Conservation (phyloP, 495 filamentous ascomycete species). For the Podospora appendiculata region DNA sequence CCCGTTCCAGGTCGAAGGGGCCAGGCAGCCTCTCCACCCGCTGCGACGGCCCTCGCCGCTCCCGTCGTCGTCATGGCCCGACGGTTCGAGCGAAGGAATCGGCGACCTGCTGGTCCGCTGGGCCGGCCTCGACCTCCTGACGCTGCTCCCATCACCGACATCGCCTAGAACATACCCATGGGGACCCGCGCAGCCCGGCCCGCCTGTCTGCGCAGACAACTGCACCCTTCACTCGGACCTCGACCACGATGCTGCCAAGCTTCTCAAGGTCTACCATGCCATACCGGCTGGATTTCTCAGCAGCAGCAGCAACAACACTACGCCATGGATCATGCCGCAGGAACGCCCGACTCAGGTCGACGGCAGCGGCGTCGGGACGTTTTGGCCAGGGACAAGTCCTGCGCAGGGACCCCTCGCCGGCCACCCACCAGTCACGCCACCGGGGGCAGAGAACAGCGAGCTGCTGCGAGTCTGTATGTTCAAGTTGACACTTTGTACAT, state of each 20-base stretch:
- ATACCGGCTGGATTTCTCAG: constrained; percentile 4
- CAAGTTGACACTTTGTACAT: not conserved
- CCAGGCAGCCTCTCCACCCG: constrained; percentile 7
- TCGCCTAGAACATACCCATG: constrained; percentile 9
- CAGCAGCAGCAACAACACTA: not conserved
- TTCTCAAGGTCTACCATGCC: constrained; percentile 14
- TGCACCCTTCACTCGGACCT: constrained; percentile 20
- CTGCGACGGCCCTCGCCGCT: constrained; percentile 3
- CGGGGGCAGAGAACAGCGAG: constrained; percentile 16
- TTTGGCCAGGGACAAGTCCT: constrained; percentile 7
- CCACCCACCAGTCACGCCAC: constrained; percentile 12
- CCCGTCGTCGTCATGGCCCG: constrained; percentile 7
- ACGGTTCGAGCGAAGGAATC: not conserved
- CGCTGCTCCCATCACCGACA: constrained; percentile 1
- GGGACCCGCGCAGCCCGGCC: constrained; percentile 12
- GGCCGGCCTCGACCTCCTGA: constrained; percentile 10
- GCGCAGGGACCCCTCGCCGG: constrained; percentile 4
- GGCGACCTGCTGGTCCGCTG: constrained; percentile 9
- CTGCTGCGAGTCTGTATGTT: constrained; percentile 27
- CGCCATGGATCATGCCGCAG: constrained; percentile 3
- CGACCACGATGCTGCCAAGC: constrained; percentile 21
- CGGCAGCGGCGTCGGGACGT: not conserved
- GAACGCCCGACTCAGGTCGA: not conserved
- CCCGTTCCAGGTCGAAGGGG: constrained; percentile 1
- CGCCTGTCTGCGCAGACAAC: constrained; percentile 13